Evolutionary conservation across 495 filamentous ascomycete species (phyloP).

Genomic region (Rusavskia elegans): DNA sequence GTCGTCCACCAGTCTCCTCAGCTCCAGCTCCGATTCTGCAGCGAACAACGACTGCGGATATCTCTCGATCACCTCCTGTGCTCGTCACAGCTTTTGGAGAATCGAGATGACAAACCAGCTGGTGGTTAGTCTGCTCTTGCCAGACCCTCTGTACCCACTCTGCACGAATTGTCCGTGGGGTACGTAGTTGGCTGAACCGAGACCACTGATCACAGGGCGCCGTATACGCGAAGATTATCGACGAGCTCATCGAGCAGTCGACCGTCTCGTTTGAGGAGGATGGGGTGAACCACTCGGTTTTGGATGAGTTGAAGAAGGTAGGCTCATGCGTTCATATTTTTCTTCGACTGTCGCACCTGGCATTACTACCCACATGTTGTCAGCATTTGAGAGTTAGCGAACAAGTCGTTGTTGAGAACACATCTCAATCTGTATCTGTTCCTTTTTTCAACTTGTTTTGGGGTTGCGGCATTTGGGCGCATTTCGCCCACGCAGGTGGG

Average conservation of each 20-base stretch:
- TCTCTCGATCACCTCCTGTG: not conserved
- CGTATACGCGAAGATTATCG: constrained; percentile 81
- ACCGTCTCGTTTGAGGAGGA: constrained; percentile 93
- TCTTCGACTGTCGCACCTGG: not conserved
- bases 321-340: constrained; percentile 18
- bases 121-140: constrained; percentile 38
- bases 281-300: constrained; percentile 70
- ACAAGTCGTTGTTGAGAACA: not conserved
- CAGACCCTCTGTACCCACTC: constrained; percentile 5
- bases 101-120: constrained; percentile 43
- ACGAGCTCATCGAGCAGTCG: constrained; percentile 75
- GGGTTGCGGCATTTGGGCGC: constrained; percentile 2
- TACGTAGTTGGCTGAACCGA: constrained; percentile 8
- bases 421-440: not conserved
- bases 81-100: not conserved
- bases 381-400: not conserved
- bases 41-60: not conserved
- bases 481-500: constrained; percentile 4
- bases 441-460: not conserved
- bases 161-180: not conserved
- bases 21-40: not conserved
- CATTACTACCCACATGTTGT: not conserved
- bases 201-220: constrained; percentile 38
- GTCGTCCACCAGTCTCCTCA: not conserved
- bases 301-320: constrained; percentile 75